Base-by-base conservation (phyloP, 192 early-diverging fungal genomes). In the Backusella westeae region DNA sequence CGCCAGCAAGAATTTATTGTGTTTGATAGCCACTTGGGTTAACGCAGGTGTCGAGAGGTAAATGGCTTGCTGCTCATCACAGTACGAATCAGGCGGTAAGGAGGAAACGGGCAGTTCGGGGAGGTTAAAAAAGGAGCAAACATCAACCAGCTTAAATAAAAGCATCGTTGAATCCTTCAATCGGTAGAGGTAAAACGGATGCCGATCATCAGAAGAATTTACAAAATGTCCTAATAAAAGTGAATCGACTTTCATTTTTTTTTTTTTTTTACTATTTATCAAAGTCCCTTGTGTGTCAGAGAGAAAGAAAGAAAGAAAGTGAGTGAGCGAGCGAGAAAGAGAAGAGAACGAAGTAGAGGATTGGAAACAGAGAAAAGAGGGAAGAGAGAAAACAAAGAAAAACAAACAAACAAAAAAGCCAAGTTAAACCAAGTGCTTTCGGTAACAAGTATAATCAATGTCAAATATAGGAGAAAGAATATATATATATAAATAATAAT, bases 141-240 rank as follows among this genome's bases (percentile, higher is more conserved):
- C 44, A 41, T 71, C 36, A 17, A 39, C 39, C 42, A 71, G 39
- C 29, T 71, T 71, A 34, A 71, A 71, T 49, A 71, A 71, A 34
- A 71, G 70, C 17, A 71, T 49, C 29, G 8, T 44, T 10, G 70
- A 44, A 29, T 71, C 29, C 70, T 32, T 49, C 15, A 49, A 44
- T 32, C 70, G 70, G 39, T 71, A 71, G 6, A 71, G 23, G 14
- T 71, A 71, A 49, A 71, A 71, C 23, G 70, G 42, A 32, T 49
- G 70, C n/a, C 23, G 41, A 36, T 36, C 34, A 34, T 36, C 35
- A 34, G 34, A 68, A 35, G 67, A 35, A 19, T 14, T 42, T 15
- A 29, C 23, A 71, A 49, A 71, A 49, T 71, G 70, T 7, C 70
- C 70, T 26, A 71, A 71, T 29, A 71, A 71, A 1, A 71, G 70